These are phyloP conservation scores for Acrasis kona DNA, from an alignment of 78 protist genomes.

Conservation along the genomic window DNA sequence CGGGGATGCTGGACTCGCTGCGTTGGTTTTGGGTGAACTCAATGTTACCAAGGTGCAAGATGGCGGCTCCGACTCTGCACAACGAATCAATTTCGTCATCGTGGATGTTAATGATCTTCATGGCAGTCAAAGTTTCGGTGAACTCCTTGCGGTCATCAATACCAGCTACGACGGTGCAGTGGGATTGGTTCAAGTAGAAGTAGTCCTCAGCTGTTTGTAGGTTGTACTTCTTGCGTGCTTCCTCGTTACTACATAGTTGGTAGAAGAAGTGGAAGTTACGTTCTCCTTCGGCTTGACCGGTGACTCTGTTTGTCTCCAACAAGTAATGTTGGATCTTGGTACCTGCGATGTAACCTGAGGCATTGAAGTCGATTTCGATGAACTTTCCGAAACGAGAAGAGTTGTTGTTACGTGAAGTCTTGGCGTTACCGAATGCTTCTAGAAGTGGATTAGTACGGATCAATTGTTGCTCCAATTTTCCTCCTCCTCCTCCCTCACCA, in stretches of 20 bases:
- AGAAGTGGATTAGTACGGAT: constrained; percentile 35
- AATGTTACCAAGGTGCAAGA: constrained; percentile 4
- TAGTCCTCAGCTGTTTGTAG: constrained; percentile 36
- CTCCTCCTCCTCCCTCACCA: constrained; percentile 15
- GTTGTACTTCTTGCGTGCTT: constrained; percentile 9
- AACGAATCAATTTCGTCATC: neutral
- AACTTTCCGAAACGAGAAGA: constrained; percentile 85
- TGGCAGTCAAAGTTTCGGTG: neutral
- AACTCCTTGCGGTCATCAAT: constrained; percentile 54
- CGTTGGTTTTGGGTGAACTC: neutral
- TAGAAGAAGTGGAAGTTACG: constrained; percentile 83
- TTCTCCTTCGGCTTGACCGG: constrained; percentile 64
- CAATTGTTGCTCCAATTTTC: constrained; percentile 38
- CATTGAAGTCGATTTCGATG: constrained; percentile 51
- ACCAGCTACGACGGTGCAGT: constrained; percentile 40
- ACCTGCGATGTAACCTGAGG: constrained; percentile 52
- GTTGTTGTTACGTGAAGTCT: constrained; percentile 73
- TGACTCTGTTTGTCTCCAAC: constrained; percentile 75
- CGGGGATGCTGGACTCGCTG: neutral
- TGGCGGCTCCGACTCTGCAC: constrained; percentile 14
- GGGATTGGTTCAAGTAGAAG: constrained; percentile 45
- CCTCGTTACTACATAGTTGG: neutral
- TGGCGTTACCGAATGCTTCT: constrained; percentile 89
- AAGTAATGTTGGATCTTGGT: constrained; percentile 64
- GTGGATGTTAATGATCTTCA: constrained; percentile 3